These are phyloP conservation scores for Zymoseptoria passerinii DNA, from an alignment of 2,329 filamentous ascomycete species.

Conservation along the genomic window DNA sequence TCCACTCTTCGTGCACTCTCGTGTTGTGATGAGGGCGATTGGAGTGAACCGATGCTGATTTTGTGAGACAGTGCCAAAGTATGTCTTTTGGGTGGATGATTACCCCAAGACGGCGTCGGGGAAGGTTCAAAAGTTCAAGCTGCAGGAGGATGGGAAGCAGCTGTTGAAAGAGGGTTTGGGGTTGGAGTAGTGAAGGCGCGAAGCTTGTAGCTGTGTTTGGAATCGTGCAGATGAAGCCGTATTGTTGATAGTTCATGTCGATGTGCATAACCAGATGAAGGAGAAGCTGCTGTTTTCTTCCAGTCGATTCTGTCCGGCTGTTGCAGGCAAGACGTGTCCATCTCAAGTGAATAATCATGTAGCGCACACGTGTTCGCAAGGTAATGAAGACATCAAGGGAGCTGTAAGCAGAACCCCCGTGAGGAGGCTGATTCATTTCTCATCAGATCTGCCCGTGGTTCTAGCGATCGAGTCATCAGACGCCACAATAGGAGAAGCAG, in stretches of 20 bases:
- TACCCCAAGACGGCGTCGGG: constrained; percentile 93
- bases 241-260: not conserved
- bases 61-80: constrained; percentile 57
- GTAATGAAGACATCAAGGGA: not conserved
- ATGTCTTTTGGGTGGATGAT: constrained; percentile 78
- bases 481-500: too few species aligned
- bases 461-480: too few species aligned
- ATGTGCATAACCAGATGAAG: not conserved
- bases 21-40: not conserved
- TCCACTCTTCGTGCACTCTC: constrained; percentile 4
- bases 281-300: not conserved
- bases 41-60: not conserved
- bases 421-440: not conserved
- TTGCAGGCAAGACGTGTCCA: not conserved
- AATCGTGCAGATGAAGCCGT: constrained; percentile 34
- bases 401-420: not conserved
- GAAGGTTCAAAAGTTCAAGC: constrained; percentile 91
- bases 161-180: constrained; percentile 37
- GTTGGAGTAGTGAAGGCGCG: constrained; percentile 6
- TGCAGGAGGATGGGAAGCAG: constrained; percentile 57
- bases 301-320: not conserved
- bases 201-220: not conserved
- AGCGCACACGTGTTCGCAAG: not conserved
- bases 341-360: not conserved
- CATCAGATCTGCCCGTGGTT: not conserved